Evolutionary conservation across 2,329 filamentous ascomycete species (phyloP), one percentile per base, ranked within the genome.

Genomic region (Westerdykella sp.): DNA sequence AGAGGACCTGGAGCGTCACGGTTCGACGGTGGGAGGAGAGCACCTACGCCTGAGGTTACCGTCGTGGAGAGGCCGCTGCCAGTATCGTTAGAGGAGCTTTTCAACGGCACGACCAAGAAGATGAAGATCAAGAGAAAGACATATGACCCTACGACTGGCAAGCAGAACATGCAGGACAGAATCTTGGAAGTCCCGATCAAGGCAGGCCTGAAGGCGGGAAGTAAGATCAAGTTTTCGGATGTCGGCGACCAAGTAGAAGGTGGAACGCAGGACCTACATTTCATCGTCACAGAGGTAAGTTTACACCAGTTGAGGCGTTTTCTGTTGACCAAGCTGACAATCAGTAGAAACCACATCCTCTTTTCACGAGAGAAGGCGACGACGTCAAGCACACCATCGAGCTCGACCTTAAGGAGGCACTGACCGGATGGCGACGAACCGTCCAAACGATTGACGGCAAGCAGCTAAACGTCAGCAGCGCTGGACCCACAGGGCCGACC

Each of bases 221-320:
- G 87, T 61, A 98, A 97, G 76, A 95, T 98, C 69, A 96, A 96
- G 71, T 98, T 95, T 65, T 87, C 86, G 62, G 89, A 91, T 34
- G 90, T 98, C n/a, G 93, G 93, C 10, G 93, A 98, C 68, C 90
- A 97, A 66, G 89, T 95, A 48, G 93, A 97, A 62, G 93, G 93
- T 34, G 91, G 91, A 12, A 87, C 89, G 46, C 93, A 98, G 67
- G 93, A 98, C 68, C 70, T 98, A 41, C 90, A 96, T 66, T 95
- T 98, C 59, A 84, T 98, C 45, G 80, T 98, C 16, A 85, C 89
- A 68, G 91, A 96, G 84, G 88, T 90, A 79, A 74, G 83, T 62
- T 31, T 30, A 18, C 34, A 15, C 32, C 32, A 12, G 32, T 15
- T 18, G n/a, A 35, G 32, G 7, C 32, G 30, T 22, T 28, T 6